Evolutionary conservation across 805 yeast genomes (phyloP).

Genomic region (Wickerhamomyces xylosicus): DNA sequence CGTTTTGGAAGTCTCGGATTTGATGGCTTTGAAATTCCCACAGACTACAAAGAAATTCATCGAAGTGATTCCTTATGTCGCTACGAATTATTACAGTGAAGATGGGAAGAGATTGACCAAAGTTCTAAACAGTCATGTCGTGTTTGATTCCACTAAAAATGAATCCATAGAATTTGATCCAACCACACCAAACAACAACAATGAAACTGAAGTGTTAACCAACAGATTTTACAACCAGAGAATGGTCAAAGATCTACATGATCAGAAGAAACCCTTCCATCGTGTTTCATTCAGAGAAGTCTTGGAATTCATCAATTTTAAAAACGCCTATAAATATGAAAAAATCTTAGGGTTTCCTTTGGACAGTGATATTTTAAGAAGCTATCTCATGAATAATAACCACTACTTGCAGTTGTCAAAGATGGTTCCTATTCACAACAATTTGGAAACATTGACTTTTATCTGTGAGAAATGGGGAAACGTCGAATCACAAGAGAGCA

Average conservation of each 20-base stretch:
- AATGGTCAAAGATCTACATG: not conserved
- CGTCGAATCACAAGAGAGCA: not conserved
- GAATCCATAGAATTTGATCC: not conserved
- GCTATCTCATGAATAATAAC: not conserved
- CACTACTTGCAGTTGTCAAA: constrained; percentile 3
- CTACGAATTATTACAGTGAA: not conserved
- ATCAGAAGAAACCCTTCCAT: not conserved
- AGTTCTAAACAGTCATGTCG: constrained; percentile 3
- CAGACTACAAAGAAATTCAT: constrained; percentile 7
- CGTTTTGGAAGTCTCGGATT: not conserved
- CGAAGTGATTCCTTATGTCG: constrained; percentile 10
- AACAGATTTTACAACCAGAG: too few relatives aligned
- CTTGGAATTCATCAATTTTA: constrained; percentile 2
- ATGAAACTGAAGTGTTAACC: too few relatives aligned
- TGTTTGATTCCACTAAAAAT: constrained; percentile 1
- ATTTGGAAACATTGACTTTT: not conserved
- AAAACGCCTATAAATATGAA: not conserved
- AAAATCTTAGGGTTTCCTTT: not conserved
- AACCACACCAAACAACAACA: not conserved
- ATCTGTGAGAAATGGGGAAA: not conserved
- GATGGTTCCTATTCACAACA: not conserved
- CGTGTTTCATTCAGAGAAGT: constrained; percentile 2
- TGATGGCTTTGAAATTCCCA: not conserved
- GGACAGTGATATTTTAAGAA: constrained; percentile 7
- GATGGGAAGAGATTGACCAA: constrained; percentile 4